Evolutionary conservation across 176 grass and related monocot genomes (phyloP), one percentile per base, ranked within the genome.

Genomic region (Rhynchospora tenuis): DNA sequence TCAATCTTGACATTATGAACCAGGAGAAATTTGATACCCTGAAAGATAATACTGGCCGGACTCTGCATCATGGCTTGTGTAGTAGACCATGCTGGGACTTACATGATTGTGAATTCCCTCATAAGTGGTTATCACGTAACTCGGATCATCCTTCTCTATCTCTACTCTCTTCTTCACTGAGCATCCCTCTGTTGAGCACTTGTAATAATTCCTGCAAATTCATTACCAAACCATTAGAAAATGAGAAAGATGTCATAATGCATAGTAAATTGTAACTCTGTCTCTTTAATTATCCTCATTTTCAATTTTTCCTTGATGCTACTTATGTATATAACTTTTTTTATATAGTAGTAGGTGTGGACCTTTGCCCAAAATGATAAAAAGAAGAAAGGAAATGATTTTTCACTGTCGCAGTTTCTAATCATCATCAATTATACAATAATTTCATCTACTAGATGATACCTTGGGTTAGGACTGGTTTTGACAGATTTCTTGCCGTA

Each of bases 401-500:
- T 38, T 38, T 38, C 4, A 20, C 7, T 81, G 27, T 2, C 6
- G 22, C 13, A 26, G n/a, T 3, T 0, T 15, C 15, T 45, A 24
- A 61, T 59, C 5, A 22, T 26, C 57, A 27, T 44, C 7, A 44
- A 20, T 64, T 23, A 14, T 44, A 45, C 9, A 29, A 58, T 7
- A 42, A 12, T 20, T 65, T 78, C 44, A 2, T 31, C 9, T 28
- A 44, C 46, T 7, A 55, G 22, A 27, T 52, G 13, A 75, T 92
- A 95, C 92, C 95, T 95, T 44, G 93, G 96, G 62, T 98, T 95
- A 4, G 96, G 91, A 89, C 92, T 98, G 86, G 95, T 95, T 86
- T 98, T 98, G 79, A 98, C 92, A n/a, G 96, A 93, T 57, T 95
- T 99, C 89, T 99, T 99, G 63, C 96, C 93, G 38, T 99, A 95